Evolutionary conservation across 192 early-diverging fungal species (phyloP).

Genomic region (Coemansia sp.): DNA sequence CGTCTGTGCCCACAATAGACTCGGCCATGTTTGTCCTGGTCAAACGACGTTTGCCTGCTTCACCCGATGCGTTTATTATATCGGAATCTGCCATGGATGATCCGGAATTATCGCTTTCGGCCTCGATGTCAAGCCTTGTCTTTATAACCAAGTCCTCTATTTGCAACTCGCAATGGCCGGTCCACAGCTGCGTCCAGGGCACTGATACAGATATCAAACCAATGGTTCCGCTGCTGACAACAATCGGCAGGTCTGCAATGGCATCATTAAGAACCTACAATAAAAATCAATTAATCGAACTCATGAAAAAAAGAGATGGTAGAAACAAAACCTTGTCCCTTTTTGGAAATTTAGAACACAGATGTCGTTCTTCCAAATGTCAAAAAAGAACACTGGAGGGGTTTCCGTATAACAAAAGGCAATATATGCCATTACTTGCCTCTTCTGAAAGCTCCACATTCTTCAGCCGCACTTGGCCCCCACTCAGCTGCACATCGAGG

Average conservation of each 20-base stretch:
- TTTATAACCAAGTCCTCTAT: constrained; percentile 68
- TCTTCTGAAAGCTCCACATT: constrained; percentile 78
- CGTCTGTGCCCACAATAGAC: constrained; percentile 55
- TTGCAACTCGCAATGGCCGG: constrained; percentile 71
- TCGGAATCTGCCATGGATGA: not conserved
- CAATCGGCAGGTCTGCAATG: constrained; percentile 65
- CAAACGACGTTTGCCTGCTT: constrained; percentile 10
- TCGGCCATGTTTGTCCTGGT: constrained; percentile 29
- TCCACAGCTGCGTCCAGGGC: constrained; percentile 86
- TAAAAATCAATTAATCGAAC: no score
- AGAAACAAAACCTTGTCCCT: no score
- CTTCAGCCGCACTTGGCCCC: constrained; percentile 72
- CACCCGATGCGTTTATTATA: constrained; percentile 11
- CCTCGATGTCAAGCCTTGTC: constrained; percentile 24
- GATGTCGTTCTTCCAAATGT: no score
- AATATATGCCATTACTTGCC: constrained; percentile 48
- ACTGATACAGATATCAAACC: constrained; percentile 67
- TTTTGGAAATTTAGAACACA: no score
- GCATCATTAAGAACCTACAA: constrained; percentile 75
- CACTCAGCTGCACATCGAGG: constrained; percentile 81
- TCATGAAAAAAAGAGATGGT: no score
- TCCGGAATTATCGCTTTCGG: constrained; percentile 14
- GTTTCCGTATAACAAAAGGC: no score
- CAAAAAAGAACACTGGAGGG: no score
- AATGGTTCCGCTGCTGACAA: constrained; percentile 69